Percentiles rank a stretch among this genome's conserved stretches.
Evolutionary conservation across 108 stramenopile genomes (phyloP).

Genomic region (Cyclotella cryptica): DNA sequence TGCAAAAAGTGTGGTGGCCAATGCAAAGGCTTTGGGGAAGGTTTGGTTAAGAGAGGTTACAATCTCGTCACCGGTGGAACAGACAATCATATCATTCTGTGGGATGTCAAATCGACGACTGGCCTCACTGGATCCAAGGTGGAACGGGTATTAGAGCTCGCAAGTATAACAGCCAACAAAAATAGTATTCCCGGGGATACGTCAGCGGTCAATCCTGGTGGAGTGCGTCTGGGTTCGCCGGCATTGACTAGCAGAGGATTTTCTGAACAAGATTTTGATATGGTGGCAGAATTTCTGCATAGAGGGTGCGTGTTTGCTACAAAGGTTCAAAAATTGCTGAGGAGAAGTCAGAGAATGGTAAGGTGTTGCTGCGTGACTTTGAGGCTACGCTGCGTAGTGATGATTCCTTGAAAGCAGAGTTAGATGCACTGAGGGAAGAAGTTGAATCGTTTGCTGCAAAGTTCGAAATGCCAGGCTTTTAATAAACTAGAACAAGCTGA

Average conservation of each 20-base stretch:
- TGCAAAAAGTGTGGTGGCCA: conserved; percentile 83
- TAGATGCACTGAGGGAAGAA: conserved; percentile 61
- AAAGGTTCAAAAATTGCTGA: conserved; percentile 69
- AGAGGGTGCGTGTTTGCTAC: conserved; percentile 87
- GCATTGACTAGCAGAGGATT: conserved; percentile 93
- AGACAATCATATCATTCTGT: conserved; percentile 98
- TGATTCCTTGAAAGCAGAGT: conserved; percentile 47
- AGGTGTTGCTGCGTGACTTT: conserved; percentile 87
- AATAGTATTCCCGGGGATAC: conserved; percentile 97
- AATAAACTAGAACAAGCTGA: not conserved
- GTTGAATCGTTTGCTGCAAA: conserved; percentile 80
- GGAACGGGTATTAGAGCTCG: conserved; percentile 94
- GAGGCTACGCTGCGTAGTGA: conserved; percentile 55
- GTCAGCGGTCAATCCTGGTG: conserved; percentile 97
- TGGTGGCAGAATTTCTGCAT: conserved; percentile 96
- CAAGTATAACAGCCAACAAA: conserved; percentile 98
- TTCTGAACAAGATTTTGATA: conserved; percentile 90
- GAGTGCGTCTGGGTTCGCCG: conserved; percentile 97
- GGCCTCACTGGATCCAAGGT: conserved; percentile 97
- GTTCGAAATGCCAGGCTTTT: conserved; percentile 82
- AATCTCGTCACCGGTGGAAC: conserved; percentile 97
- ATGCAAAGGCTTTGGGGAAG: conserved; percentile 92
- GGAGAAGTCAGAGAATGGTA: conserved; percentile 67
- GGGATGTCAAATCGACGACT: conserved; percentile 94
- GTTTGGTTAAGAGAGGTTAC: conserved; percentile 86